A percentile compares a stretch with the other conserved stretches of the same genome.
phyloP scores from a whole-genome alignment of 257 asterid genomes.

The Fraxinus pennsylvanica region DNA sequence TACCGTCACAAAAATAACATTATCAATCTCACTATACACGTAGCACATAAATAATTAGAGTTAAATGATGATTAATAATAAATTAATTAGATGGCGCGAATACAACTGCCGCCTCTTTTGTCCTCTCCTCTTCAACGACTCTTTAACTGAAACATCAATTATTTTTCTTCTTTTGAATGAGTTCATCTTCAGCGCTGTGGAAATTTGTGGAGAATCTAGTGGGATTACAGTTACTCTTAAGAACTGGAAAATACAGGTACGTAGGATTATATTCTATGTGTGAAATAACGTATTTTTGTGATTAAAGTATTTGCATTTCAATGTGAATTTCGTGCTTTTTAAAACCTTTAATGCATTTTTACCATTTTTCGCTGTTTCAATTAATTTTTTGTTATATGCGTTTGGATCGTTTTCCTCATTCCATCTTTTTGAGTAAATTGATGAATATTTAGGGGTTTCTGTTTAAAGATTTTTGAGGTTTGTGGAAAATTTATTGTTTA shows the following conservation, averaged over 20 bases:
- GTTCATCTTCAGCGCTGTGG: not conserved
- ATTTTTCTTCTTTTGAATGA: not conserved
- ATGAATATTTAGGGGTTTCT: not conserved
- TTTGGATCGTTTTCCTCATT: not conserved
- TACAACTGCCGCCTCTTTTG: conserved; percentile 24
- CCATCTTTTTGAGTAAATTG: not conserved
- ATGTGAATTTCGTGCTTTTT: not conserved
- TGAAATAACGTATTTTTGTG: not conserved
- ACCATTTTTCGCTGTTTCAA: not conserved
- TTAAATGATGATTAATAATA: not conserved
- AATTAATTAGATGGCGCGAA: conserved; percentile 25
- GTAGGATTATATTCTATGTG: not conserved
- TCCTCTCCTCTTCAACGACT: conserved; percentile 25
- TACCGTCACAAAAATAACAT: not conserved
- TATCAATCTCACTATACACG: not conserved
- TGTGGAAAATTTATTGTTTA: not conserved
- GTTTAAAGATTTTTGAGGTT: conserved; percentile 11
- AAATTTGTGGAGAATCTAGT: not conserved
- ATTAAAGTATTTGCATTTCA: not conserved
- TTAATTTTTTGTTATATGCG: not conserved
- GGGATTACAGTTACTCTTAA: conserved; percentile 2
- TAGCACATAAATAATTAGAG: not conserved
- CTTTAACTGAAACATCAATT: conserved; percentile 16
- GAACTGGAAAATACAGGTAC: conserved; percentile 27
- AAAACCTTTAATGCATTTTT: not conserved